Base-by-base conservation (phyloP, 176 grass and related monocot genomes). In the Carex kokanica region DNA sequence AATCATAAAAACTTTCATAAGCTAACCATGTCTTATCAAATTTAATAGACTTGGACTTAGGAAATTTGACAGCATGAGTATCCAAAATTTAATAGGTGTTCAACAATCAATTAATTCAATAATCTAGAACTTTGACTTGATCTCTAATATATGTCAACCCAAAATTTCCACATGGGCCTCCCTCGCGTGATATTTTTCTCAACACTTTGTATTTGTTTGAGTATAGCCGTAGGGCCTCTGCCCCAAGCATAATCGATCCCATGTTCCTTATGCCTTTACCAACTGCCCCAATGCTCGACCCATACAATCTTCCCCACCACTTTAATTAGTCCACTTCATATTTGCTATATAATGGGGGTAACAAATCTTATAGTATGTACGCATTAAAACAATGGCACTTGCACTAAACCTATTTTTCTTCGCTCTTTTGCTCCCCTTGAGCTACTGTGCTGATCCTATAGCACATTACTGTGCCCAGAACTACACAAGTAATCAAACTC, bases 371-470 rank as follows among this genome's bases (percentile, higher is more conserved):
- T 32, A 25, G 0, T 16, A 65, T 16, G 16, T 18, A 29, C 17
- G 47, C n/a, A n/a, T n/a, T n/a, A 2, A 70, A 14, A 79, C 68
- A 97, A 78, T 97, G 94, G 89, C 86, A 68, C 68, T 43, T 57
- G 66, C 24, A 24, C 60, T 27, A 40, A 41, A 67, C 27, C 27
- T 88, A 51, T 79, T 79, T 69, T 63, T 88, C n/a, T 58, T 85
- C 82, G 71, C 53, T 68, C 61, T 85, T 2, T 10, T 88, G n/a
- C n/a, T 91, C 1, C 6, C 80, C 6, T 84, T 60, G 0, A 59
- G 69, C 79, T 34, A 31, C 5, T 78, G 17, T 11, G 87, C 74
- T 15, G 94, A 93, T 71, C 87, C 91, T 14, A 80, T 93, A 41
- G 14, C 31, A n/a, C 85, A 87, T 0, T 87, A 86, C 82, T 93